Evolutionary conservation across 148 eudicot species (phyloP), one percentile per base, ranked within the genome.

Genomic region (Camellia granthamiana): DNA sequence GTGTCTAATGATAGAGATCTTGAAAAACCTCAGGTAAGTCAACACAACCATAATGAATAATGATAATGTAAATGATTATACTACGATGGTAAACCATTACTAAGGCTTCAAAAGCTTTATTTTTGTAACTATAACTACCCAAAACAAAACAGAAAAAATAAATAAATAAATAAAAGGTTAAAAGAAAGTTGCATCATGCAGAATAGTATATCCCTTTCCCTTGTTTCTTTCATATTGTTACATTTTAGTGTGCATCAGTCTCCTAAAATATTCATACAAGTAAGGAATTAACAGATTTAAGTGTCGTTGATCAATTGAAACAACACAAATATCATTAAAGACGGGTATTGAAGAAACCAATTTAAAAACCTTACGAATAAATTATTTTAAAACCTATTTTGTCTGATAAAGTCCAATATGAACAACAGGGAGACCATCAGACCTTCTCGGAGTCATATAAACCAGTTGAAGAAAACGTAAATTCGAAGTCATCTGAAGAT

Each of bases 401-500:
- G 51, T 69, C 74, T n/a, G 46, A 70, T 70, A 18, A 51, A 18
- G 55, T 54, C 21, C 55, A 70, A 46, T 70, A 46, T 46, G 74
- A 70, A 46, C 38, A 70, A 18, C 74, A 70, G 74, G 74, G 74
- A 23, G 55, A 70, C 13, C 23, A 46, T 70, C 74, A 18, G 74
- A 46, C 55, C 55, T n/a, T 70, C 38, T 30, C n/a, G 55, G 54
- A 70, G 74, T 70, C 54, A 46, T 18, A 44, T 46, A n/a, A 18
- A 46, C 74, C 54, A 47, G 23, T 21, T 7, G 74, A 70, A 30
- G 74, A 70, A 70, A 44, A n/a, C 6, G 0, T 18, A 8, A 18
- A 47, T 47, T 44, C 49, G 54, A 70, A 70, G 9, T 70, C 55
- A 16, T 70, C 38, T 18, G 74, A 70, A 70, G 74, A 69, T 43